Evolutionary conservation across 192 early-diverging fungal species (phyloP), one percentile per base, ranked within the genome.

Genomic region (Phlyctochytrium planicorne): DNA sequence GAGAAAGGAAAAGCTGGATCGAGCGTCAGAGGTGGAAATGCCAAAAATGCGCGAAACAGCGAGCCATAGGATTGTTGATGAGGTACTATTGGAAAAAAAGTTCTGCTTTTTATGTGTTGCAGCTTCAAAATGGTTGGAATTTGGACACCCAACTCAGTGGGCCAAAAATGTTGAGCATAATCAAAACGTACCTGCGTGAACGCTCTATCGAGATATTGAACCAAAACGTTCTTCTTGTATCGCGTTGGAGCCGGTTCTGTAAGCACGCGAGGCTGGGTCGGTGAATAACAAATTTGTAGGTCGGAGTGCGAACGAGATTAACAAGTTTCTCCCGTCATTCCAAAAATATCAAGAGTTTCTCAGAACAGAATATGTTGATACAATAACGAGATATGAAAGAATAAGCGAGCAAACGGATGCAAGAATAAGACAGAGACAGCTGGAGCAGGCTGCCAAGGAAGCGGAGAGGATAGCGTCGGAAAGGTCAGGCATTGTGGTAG

Each of bases 191-290:
- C 59, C 82, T 69, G 60, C 63, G 69, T 32, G 56, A 72, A 24
- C 80, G 75, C 59, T 40, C 65, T 14, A 33, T 67, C 33, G 31
- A 63, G n/a, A 20, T 73, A 1, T 29, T 82, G 2, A 66, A 76
- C 52, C 60, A 80, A 60, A 82, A 78, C 32, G 35, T 68, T 17
- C 60, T 85, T 10, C 63, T 85, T 16, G 34, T 85, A 1, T 81
- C 79, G 6, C 62, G 83, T 59, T 85, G 83, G 83, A 60, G 62
- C 35, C 55, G 83, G 25, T 85, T 85, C 64, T 82, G 83, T 79
- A 68, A 59, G 76, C 35, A 32, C 14, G 12, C 24, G 36, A 25
- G 10, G 59, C 30, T n/a, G 30, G 29, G 36, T 66, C 16, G 2
- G 64, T 30, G n/a, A 55, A 30, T 52, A 50, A 34, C 31, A 17